Conservation (phyloP, 805 yeast species). For the Maudiozyma saulgeensis region DNA sequence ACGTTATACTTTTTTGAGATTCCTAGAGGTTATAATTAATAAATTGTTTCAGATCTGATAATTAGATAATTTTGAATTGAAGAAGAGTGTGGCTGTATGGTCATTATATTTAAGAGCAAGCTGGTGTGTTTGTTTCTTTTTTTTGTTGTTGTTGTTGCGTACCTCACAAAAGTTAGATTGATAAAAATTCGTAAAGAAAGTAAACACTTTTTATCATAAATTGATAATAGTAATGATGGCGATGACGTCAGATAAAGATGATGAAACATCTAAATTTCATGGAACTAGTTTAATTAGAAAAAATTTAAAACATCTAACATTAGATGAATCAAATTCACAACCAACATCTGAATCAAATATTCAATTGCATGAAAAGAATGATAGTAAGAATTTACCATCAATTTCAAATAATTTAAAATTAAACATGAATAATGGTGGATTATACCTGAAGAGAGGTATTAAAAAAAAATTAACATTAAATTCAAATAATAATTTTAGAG, state of each 20-base stretch:
- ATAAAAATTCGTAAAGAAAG: too few relatives aligned
- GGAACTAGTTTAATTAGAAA: slow-evolving; percentile 45
- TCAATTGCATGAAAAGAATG: neutral
- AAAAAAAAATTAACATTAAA: slow-evolving; percentile 12
- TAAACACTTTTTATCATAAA: too few relatives aligned
- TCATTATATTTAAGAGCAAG: too few relatives aligned
- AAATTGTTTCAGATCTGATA: too few relatives aligned
- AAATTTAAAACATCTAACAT: slow-evolving; percentile 48
- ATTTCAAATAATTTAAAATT: neutral
- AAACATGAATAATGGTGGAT: neutral
- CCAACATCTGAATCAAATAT: neutral
- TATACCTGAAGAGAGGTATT: slow-evolving; percentile 10
- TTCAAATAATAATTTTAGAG: neutral
- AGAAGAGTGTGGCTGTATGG: too few relatives aligned
- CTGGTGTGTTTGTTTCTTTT: too few relatives aligned
- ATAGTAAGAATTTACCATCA: neutral
- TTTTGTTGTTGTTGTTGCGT: too few relatives aligned
- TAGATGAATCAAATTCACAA: slow-evolving; percentile 11
- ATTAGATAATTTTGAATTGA: too few relatives aligned
- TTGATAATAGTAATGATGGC: neutral
- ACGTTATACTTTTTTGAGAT: too few relatives aligned
- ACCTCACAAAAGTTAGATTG: too few relatives aligned
- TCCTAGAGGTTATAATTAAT: too few relatives aligned
- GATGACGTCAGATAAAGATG: neutral
- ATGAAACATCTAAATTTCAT: slow-evolving; percentile 19